Evolutionary conservation across 2,329 filamentous ascomycete genomes (phyloP).

Genomic region (Cladorrhinum sp.): DNA sequence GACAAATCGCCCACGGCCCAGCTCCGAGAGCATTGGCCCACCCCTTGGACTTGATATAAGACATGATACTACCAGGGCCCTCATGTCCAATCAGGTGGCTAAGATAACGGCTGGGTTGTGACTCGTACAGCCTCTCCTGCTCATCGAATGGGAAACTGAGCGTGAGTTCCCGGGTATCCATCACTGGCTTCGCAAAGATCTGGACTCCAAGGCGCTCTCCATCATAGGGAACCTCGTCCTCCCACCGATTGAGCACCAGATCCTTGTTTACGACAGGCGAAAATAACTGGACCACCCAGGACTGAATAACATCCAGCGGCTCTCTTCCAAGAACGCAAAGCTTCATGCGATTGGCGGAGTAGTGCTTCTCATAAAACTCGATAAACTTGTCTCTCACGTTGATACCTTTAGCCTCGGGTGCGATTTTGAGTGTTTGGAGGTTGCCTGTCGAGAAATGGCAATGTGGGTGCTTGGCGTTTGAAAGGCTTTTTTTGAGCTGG

Average conservation of each 20-base stretch:
- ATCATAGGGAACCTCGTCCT: slow-evolving; percentile 48
- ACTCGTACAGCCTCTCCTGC: slow-evolving; percentile 74
- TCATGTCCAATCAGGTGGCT: slow-evolving; percentile 90
- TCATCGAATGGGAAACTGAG: slow-evolving; percentile 83
- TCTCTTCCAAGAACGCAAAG: slow-evolving; percentile 82
- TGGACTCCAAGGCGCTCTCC: slow-evolving; percentile 58
- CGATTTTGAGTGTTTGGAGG: slow-evolving; percentile 77
- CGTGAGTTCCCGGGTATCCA: slow-evolving; percentile 77
- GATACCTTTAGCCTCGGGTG: slow-evolving; percentile 73
- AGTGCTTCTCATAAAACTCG: slow-evolving; percentile 83
- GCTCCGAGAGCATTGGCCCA: slow-evolving; percentile 84
- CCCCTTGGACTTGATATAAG: slow-evolving; percentile 84
- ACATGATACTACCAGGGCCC: slow-evolving; percentile 86
- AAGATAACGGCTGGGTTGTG: slow-evolving; percentile 80
- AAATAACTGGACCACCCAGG: slow-evolving; percentile 83
- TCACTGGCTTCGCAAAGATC: slow-evolving; percentile 85
- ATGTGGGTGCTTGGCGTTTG: slow-evolving; percentile 83
- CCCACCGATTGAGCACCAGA: slow-evolving; percentile 59
- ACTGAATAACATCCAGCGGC: slow-evolving; percentile 74
- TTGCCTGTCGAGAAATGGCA: slow-evolving; percentile 92
- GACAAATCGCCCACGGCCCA: slow-evolving; percentile 71
- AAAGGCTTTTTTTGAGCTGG: slow-evolving; percentile 84
- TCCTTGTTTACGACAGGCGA: slow-evolving; percentile 78
- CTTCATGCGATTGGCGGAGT: slow-evolving; percentile 93
- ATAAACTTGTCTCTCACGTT: slow-evolving; percentile 90